Base-by-base conservation (phyloP, 495 filamentous ascomycete genomes). In the Penicillium antarcticum region DNA sequence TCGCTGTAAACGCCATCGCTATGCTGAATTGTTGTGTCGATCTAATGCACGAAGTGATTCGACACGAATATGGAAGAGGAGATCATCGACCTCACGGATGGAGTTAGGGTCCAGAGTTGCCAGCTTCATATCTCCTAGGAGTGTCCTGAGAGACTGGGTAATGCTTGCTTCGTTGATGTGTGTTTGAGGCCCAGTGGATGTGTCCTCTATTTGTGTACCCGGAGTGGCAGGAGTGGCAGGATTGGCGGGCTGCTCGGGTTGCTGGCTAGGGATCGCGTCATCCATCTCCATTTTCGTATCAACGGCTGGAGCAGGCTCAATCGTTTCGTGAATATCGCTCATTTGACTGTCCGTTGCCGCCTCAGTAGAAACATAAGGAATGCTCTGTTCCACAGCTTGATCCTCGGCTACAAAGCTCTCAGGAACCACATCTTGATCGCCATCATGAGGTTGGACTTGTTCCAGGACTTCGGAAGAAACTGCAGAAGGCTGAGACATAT, bases 31-130 rank as follows among this genome's bases (percentile, higher is more conserved):
- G 39, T 61, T 60, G 56, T 67, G 55, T 52, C 83, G 75, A 58
- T 69, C 72, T 52, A 77, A 76, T 32, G 84, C 86, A 43, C 83
- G 80, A 57, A 84, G 83, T 55, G 85, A 68, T 57, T 83, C 79
- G 50, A 80, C 74, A 50, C 80, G 83, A 58, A 85, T 80, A 60
- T 87, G 81, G 70, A 86, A 84, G 51, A 87, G 77, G 59, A 87
- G 63, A 54, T 87, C 81, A 52, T 89, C 86, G 47, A 87, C 76
- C 55, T 80, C 71, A 32, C 76, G 76, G 26, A 83, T 71, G 45
- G 81, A 75, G 39, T 72, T 60, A 9, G 76, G 67, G 17, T 77
- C 74, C 48, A 87, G 57, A 23, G 63, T 70, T 35, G 77, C 74
- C 11, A 57, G 56, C 48, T 78, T 75, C 45, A 87, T 73, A 34